A percentile compares a stretch with the other conserved stretches of the same genome.
phyloP scores from a whole-genome alignment of 768 basidiomycete genomes.

The Tricholomella constricta region DNA sequence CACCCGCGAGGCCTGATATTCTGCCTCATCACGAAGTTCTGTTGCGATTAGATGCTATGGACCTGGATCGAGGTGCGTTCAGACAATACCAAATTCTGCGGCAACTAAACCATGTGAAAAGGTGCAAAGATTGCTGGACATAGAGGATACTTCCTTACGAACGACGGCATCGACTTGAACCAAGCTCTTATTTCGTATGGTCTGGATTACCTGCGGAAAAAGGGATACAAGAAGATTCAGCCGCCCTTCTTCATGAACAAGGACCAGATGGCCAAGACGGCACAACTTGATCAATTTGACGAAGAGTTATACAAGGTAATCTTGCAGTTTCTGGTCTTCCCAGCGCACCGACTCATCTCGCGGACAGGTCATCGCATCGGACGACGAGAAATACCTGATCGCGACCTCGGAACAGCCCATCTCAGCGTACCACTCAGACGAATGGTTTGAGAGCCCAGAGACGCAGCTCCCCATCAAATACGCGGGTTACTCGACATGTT shows the following conservation, averaged over 20 bases:
- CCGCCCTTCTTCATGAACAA: constrained; percentile 99
- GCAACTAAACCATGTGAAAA: constrained; percentile 23
- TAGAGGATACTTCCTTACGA: constrained; percentile 93
- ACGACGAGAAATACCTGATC: constrained; percentile 98
- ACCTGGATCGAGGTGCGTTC: constrained; percentile 89
- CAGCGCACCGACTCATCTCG: not conserved
- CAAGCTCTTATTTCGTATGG: constrained; percentile 95
- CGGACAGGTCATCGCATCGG: constrained; percentile 74
- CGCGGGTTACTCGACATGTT: constrained; percentile 91
- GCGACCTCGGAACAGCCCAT: constrained; percentile 99
- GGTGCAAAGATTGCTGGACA: constrained; percentile 94
- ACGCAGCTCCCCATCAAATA: constrained; percentile 91
- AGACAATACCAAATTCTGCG: not conserved
- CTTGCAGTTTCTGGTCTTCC: not conserved
- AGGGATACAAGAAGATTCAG: constrained; percentile 90
- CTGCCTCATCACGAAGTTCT: constrained; percentile 98
- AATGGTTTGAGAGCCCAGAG: constrained; percentile 96
- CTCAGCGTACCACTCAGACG: constrained; percentile 92
- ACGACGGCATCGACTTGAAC: constrained; percentile 96
- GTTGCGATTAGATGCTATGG: constrained; percentile 91
- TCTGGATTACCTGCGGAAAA: constrained; percentile 85
- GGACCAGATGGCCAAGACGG: constrained; percentile 96
- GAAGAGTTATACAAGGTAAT: constrained; percentile 94
- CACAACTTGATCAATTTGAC: constrained; percentile 97
- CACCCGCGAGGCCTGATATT: constrained; percentile 72